Percentiles rank a stretch among this genome's conserved stretches.
phyloP scores from a whole-genome alignment of 2,329 filamentous ascomycete genomes.

The Penicillium rolfsii region DNA sequence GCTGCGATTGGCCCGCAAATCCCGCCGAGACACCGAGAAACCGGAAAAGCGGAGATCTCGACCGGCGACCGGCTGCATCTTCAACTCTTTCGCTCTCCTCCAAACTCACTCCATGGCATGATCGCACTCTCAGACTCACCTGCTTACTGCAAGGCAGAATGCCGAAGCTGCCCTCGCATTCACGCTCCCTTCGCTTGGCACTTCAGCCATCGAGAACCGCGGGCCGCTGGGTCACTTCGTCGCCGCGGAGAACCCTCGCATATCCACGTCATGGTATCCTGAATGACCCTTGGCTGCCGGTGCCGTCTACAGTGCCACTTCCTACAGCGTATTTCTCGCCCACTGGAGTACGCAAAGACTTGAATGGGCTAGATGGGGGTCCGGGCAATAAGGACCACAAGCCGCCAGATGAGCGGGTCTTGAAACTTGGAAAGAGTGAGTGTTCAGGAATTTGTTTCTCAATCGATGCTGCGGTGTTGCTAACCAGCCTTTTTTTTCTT shows the following conservation, averaged over 20 bases:
- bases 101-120: conserved; percentile 20
- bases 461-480: neutral
- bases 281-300: conserved; percentile 41
- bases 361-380: conserved; percentile 30
- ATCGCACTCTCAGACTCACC: conserved; percentile 4
- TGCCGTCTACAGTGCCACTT: conserved; percentile 19
- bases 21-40: conserved; percentile 11
- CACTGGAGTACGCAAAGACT: conserved; percentile 23
- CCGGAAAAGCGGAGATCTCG: conserved; percentile 14
- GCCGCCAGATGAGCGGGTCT: conserved; percentile 60
- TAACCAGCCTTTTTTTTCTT: neutral
- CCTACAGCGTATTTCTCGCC: conserved; percentile 33
- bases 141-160: conserved; percentile 30
- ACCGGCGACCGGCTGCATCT: conserved; percentile 5
- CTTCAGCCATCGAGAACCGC: conserved; percentile 15
- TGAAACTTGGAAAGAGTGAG: conserved; percentile 66
- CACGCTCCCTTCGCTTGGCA: conserved; percentile 17
- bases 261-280: conserved; percentile 43
- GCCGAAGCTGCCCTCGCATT: conserved; percentile 32
- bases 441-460: conserved; percentile 3
- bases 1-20: conserved; percentile 23
- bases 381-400: conserved; percentile 45
- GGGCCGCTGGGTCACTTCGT: conserved; percentile 33
- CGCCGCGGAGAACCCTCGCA: conserved; percentile 38
- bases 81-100: conserved; percentile 1